Evolutionary conservation across 2,329 filamentous ascomycete species (phyloP).

Genomic region (Pezicula rhizophila): DNA sequence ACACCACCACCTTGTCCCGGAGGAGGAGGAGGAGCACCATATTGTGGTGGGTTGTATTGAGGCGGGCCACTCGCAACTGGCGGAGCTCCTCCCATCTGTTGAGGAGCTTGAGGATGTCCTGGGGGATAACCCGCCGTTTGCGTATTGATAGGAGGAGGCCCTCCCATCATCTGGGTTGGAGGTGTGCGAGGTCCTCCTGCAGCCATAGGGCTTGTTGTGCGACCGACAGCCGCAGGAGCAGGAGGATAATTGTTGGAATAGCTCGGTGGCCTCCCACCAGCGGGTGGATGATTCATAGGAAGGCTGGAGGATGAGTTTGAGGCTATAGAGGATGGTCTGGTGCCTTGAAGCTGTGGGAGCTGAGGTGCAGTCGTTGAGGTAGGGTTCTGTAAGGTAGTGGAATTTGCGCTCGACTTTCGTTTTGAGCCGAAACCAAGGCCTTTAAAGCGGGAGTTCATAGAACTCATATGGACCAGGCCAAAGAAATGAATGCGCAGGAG

Average conservation of each 20-base stretch:
- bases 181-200: conserved; percentile 24
- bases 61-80: conserved; percentile 23
- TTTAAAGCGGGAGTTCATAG: conserved; percentile 74
- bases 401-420: conserved; percentile 64
- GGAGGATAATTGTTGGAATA: conserved; percentile 52
- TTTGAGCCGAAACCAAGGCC: conserved; percentile 71
- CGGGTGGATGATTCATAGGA: conserved; percentile 58
- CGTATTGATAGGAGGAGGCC: conserved; percentile 63
- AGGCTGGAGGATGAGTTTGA: conserved; percentile 44
- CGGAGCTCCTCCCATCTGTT: conserved; percentile 30
- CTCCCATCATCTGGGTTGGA: conserved; percentile 39
- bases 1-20: conserved; percentile 17
- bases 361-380: conserved; percentile 19
- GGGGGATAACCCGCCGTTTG: conserved; percentile 57
- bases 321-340: conserved; percentile 35
- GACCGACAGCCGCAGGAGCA: conserved; percentile 41
- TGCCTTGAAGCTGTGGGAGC: conserved; percentile 15
- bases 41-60: conserved; percentile 24
- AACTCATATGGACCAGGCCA: conserved; percentile 54
- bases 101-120: conserved; percentile 34
- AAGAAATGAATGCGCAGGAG: conserved; percentile 25
- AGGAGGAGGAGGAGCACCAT: conserved; percentile 22
- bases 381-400: conserved; percentile 32
- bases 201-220: conserved; percentile 37
- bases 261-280: conserved; percentile 57